A percentile compares a stretch with the other conserved stretches of the same genome.
Evolutionary conservation across 768 basidiomycete genomes (phyloP).

Genomic region (Lepiota subincarnata): DNA sequence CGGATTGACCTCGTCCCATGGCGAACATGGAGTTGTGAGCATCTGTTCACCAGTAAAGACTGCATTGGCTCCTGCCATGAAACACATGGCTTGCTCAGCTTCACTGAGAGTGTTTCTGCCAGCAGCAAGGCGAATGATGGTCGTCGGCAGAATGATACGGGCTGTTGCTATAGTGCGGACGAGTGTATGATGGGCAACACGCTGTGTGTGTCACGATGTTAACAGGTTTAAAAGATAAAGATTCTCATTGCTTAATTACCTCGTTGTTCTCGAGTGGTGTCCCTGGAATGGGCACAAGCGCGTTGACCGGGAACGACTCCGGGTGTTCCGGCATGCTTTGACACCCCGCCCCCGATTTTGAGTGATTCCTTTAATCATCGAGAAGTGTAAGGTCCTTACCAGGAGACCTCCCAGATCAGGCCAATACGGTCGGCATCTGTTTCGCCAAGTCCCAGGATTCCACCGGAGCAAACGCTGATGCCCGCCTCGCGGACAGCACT

Average conservation of each 20-base stretch:
- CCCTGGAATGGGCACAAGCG: constrained; percentile 91
- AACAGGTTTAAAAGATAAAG: constrained; percentile 33
- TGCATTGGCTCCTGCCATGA: constrained; percentile 98
- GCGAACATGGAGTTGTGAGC: constrained; percentile 96
- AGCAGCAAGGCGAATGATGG: constrained; percentile 94
- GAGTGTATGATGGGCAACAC: constrained; percentile 76
- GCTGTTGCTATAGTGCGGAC: constrained; percentile 95
- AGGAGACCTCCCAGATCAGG: constrained; percentile 89
- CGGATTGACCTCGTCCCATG: constrained; percentile 81
- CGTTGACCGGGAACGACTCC: constrained; percentile 99
- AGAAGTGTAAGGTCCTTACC: constrained; percentile 45
- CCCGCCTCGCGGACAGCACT: constrained; percentile 89
- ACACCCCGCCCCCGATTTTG: constrained; percentile 7
- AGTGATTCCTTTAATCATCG: constrained; percentile 9
- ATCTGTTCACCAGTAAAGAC: constrained; percentile 98
- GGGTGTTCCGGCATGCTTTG: constrained; percentile 89
- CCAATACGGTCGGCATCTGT: constrained; percentile 86
- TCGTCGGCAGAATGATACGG: constrained; percentile 83
- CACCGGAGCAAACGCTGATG: constrained; percentile 96
- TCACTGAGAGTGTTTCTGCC: constrained; percentile 87
- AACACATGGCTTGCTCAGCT: constrained; percentile 95
- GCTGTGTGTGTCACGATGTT: constrained; percentile 41
- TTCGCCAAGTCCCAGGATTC: constrained; percentile 93
- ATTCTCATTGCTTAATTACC: constrained; percentile 39
- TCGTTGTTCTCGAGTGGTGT: constrained; percentile 92